phyloP scores from a whole-genome alignment of 1,139 yeast genomes.

The Geotrichum citri-aurantii region DNA sequence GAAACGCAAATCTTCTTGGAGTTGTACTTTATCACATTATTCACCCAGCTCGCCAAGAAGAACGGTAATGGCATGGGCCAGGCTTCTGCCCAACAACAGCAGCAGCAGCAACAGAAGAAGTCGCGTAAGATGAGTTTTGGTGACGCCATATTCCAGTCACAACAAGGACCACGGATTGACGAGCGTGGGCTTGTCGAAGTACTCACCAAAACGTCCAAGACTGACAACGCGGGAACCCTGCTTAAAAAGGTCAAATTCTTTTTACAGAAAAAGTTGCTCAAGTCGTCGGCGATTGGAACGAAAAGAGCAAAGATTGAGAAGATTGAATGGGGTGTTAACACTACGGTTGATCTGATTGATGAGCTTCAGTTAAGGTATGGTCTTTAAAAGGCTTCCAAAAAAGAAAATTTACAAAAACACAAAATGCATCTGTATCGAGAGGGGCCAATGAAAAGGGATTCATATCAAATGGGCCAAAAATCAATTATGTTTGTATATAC shows the following conservation, averaged over 20 bases:
- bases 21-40: conserved; percentile 59
- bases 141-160: conserved; percentile 20
- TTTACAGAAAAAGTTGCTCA: conserved; percentile 41
- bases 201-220: conserved; percentile 39
- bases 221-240: conserved; percentile 49
- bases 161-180: conserved; percentile 37
- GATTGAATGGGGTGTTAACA: conserved; percentile 64
- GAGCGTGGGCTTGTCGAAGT: conserved; percentile 52
- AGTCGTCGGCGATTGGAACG: conserved; percentile 39
- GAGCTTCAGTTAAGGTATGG: conserved; percentile 33
- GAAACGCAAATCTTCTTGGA: conserved; percentile 70
- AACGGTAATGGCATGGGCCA: background rate
- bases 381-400: conserved; percentile 8
- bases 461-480: no score
- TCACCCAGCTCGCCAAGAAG: conserved; percentile 8
- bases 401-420: no score
- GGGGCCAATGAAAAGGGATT: no score
- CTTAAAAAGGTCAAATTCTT: conserved; percentile 72
- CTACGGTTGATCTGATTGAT: conserved; percentile 50
- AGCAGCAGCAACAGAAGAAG: conserved; percentile 17
- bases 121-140: conserved; percentile 25
- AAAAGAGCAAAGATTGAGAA: conserved; percentile 51
- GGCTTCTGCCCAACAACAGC: conserved; percentile 5
- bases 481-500: no score
- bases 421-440: no score